phyloP scores from a whole-genome alignment of 2,329 filamentous ascomycete genomes.

The Colletotrichum lupini region DNA sequence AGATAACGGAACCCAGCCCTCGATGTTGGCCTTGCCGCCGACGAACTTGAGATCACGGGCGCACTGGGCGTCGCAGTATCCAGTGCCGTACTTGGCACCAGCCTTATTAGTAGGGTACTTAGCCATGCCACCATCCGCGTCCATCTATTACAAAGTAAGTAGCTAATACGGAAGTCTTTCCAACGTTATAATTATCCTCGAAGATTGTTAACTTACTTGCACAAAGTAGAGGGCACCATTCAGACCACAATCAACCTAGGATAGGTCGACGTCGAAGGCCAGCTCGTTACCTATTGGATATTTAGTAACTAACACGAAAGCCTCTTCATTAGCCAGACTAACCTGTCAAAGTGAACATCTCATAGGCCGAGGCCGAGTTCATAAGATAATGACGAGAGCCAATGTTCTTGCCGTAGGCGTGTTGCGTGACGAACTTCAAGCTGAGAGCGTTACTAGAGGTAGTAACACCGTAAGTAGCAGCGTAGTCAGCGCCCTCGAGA shows the following conservation, averaged over 20 bases:
- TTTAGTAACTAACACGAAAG: too few relatives aligned
- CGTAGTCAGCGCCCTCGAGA: conserved; percentile 64
- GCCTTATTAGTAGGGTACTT: conserved; percentile 56
- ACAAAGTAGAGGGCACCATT: conserved; percentile 75
- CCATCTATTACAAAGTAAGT: conserved; percentile 50
- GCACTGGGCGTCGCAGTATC: conserved; percentile 63
- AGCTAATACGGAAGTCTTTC: not conserved
- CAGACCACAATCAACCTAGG: conserved; percentile 70
- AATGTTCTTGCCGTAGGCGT: conserved; percentile 53
- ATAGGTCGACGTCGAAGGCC: conserved; percentile 75
- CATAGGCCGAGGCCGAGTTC: conserved; percentile 64
- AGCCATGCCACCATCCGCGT: conserved; percentile 59
- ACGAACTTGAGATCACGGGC: conserved; percentile 61
- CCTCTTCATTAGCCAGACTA: too few relatives aligned
- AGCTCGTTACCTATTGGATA: conserved; percentile 62
- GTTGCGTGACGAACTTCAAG: conserved; percentile 64
- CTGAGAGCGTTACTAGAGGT: conserved; percentile 62
- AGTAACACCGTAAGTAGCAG: conserved; percentile 63
- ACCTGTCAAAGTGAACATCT: conserved; percentile 66
- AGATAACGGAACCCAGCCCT: conserved; percentile 57
- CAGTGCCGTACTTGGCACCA: conserved; percentile 65
- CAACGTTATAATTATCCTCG: conserved; percentile 34
- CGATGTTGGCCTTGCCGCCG: conserved; percentile 55
- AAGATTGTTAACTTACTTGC: conserved; percentile 38
- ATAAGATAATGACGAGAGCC: conserved; percentile 69